Base-by-base conservation (phyloP, 2,329 filamentous ascomycete species). In the Ophiostoma sp. region DNA sequence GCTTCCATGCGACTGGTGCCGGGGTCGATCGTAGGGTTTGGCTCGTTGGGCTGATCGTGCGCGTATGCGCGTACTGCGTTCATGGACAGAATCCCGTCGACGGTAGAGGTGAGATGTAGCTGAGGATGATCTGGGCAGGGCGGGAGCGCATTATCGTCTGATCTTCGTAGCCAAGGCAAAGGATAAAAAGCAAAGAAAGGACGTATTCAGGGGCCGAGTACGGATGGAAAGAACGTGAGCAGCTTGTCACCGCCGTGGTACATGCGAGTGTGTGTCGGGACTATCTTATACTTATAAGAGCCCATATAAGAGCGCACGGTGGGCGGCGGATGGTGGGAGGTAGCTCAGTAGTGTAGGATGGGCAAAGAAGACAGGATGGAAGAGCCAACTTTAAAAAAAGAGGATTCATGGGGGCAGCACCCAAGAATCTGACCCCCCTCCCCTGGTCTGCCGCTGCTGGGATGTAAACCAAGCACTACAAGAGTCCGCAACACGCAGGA, bases 101-200 rank as follows among this genome's bases (percentile, higher is more conserved):
- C n/a, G 61, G n/a, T n/a, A 68, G 28, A 64, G 45, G 59, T 33
- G 33, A 66, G 59, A 25, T 57, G n/a, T 5, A 64, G 70, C 31
- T 31, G n/a, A 57, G 15, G 64, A 50, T 22, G 70, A 68, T 55
- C 59, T 55, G 15, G 45, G 48, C 48, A 68, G 28, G 70, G 17
- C 33, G 71, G 48, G 25, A 22, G 48, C 31, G 82, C 81, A 83
- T 84, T 84, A 84, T 84, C 83, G 81, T 84, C 82, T 83, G 82
- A 85, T 84, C 79, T 83, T 79, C 80, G 79, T 42, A 79, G 81
- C 82, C 79, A 79, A 80, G 76, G 77, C 77, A 75, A 78, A 78
- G 76, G 76, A 74, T 74, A 78, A 52, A 73, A 66, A 66, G 33
- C 45, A 33, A 55, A 28, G 33, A 59, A 19, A 48, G 15, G 71